Evolutionary conservation across 768 basidiomycete genomes (phyloP).

Genomic region (Podaxis rugospora): DNA sequence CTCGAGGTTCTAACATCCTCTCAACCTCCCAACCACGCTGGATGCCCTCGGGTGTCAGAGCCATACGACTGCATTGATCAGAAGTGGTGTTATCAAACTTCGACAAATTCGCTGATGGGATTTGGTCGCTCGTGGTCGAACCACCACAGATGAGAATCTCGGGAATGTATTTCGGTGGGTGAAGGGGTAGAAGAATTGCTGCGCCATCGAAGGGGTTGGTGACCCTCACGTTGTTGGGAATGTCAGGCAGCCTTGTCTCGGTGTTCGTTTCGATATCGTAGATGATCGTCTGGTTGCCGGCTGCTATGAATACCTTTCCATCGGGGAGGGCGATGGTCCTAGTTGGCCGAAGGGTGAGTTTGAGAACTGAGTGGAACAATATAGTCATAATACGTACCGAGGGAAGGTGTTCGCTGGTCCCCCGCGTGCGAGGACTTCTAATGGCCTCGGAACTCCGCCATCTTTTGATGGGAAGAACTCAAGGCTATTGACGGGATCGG

Average conservation of each 20-base stretch:
- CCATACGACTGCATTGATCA: constrained; percentile 38
- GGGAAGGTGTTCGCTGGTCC: constrained; percentile 25
- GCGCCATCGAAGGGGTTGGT: constrained; percentile 35
- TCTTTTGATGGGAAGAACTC: constrained; percentile 39
- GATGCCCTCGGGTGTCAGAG: constrained; percentile 36
- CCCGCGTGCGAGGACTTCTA: constrained; percentile 23
- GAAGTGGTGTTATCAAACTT: constrained; percentile 36
- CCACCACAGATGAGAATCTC: constrained; percentile 47
- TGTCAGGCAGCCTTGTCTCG: constrained; percentile 34
- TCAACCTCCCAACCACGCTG: constrained; percentile 42
- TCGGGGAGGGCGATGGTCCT: constrained; percentile 34
- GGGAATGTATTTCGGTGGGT: constrained; percentile 35
- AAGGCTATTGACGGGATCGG: constrained; percentile 43
- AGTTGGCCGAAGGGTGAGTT: neutral
- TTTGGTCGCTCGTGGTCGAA: constrained; percentile 26
- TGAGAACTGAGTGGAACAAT: neutral
- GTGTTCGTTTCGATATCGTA: constrained; percentile 32
- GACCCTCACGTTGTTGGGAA: constrained; percentile 41
- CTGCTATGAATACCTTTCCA: constrained; percentile 35
- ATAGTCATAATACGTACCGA: constrained; percentile 15
- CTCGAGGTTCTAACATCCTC: constrained; percentile 35
- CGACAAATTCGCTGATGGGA: constrained; percentile 24
- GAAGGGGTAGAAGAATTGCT: constrained; percentile 31
- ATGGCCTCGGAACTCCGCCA: constrained; percentile 26
- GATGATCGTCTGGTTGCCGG: constrained; percentile 37